Evolutionary conservation across 345 rosid genomes (phyloP), one percentile per base, ranked within the genome.

Genomic region (Ceriops decandra): DNA sequence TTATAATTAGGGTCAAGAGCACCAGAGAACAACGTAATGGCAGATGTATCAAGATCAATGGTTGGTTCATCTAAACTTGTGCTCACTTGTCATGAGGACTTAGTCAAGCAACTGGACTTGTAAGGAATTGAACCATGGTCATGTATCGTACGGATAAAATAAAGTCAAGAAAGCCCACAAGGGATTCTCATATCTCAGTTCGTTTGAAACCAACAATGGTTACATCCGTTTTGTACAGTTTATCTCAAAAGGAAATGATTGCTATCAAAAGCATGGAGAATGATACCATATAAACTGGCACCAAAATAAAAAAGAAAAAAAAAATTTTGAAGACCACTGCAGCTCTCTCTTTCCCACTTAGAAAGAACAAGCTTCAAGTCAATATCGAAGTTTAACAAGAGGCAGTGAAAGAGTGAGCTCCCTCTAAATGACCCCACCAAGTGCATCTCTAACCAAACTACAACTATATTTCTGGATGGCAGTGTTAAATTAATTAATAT

Each of bases 11-110:
- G 74, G 66, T 71, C 76, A 56, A 76, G 79, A 67, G 63, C 47
- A 57, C 75, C 68, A 63, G 87, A 81, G 56, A 80, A 54, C 76
- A 68, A 70, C 9, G 64, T 3, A 47, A 69, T 35, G 36, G 56
- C 47, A 26, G 79, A 75, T 60, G 68, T 70, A 69, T 59, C 81
- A 72, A 76, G 78, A 63, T 81, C 88, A 77, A 84, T 85, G 69
- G 88, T 85, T 76, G 93, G 89, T 33, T 89, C 90, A 67, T 87
- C 88, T 42, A 92, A 87, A 56, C 89, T 87, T 78, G 90, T 86
- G 71, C 84, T 91, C 52, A 86, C 95, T 21, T 93, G 26, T 24
- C 26, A 88, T 19, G 90, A 89, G 81, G 98, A 89, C 74, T 91
- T 89, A 76, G 92, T 24, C 26, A 80, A 88, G 91, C 79, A 91